Evolutionary conservation across 805 yeast genomes (phyloP).

Genomic region (Wickerhamomyces mucosus): DNA sequence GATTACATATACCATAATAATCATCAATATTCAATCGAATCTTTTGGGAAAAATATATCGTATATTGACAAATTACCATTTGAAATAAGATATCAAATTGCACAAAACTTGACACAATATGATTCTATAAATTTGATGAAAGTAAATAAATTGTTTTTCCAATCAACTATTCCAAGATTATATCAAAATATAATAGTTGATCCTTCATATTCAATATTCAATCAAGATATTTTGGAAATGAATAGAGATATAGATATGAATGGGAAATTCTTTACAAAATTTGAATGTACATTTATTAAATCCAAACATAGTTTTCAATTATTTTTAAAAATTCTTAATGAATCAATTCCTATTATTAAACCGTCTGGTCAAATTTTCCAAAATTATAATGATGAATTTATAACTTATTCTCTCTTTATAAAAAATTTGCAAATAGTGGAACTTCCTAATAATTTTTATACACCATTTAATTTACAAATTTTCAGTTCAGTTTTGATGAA

Average conservation of each 20-base stretch:
- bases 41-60: background rate
- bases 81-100: slow-evolving; percentile 26
- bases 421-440: slow-evolving; percentile 24
- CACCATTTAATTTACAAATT: slow-evolving; percentile 24
- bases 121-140: slow-evolving; percentile 27
- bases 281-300: slow-evolving; percentile 23
- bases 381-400: background rate
- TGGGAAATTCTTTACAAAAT: too few species aligned
- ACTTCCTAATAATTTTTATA: slow-evolving; percentile 32
- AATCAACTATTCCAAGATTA: slow-evolving; percentile 25
- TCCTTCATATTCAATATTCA: slow-evolving; percentile 29
- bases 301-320: slow-evolving; percentile 30
- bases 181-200: slow-evolving; percentile 23
- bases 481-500: slow-evolving; percentile 19
- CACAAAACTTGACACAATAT: slow-evolving; percentile 28
- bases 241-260: slow-evolving; percentile 8
- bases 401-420: slow-evolving; percentile 12
- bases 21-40: too few species aligned
- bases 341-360: slow-evolving; percentile 2
- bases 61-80: slow-evolving; percentile 26
- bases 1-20: background rate
- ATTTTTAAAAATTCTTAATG: slow-evolving; percentile 19
- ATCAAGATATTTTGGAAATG: slow-evolving; percentile 25
- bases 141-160: slow-evolving; percentile 23
- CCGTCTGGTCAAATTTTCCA: background rate